phyloP scores from a whole-genome alignment of 441 rosid species.

The Pelargonium cotyledonis region DNA sequence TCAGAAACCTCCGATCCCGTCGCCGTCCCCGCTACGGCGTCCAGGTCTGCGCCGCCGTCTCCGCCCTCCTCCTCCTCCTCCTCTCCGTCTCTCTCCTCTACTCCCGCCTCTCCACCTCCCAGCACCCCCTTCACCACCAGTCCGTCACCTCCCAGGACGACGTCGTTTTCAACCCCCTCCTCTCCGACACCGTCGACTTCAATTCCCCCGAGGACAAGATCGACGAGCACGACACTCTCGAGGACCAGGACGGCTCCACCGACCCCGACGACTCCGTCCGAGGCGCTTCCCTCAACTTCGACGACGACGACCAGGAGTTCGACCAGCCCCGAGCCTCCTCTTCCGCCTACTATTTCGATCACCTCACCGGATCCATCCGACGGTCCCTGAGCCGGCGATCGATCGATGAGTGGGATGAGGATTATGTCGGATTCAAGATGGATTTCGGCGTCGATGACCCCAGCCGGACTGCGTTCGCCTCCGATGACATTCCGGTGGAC shows the following conservation, averaged over 20 bases:
- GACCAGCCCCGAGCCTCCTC: conserved; percentile 30
- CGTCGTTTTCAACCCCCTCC: conserved; percentile 14
- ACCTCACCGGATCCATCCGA: conserved; percentile 49
- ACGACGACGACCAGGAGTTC: conserved; percentile 39
- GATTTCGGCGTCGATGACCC: conserved; percentile 19
- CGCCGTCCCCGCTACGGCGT: conserved; percentile 69
- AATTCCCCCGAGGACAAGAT: conserved; percentile 41
- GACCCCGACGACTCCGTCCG: not conserved
- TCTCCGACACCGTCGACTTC: conserved; percentile 21
- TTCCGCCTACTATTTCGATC: conserved; percentile 68
- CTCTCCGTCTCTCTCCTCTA: conserved; percentile 64
- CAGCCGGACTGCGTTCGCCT: conserved; percentile 49
- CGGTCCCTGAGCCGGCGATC: conserved; percentile 55
- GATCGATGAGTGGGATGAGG: conserved; percentile 84
- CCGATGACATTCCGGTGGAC: conserved; percentile 75
- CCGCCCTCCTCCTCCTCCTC: conserved; percentile 63
- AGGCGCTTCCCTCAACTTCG: conserved; percentile 17
- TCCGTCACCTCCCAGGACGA: not conserved
- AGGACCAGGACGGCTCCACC: conserved; percentile 30
- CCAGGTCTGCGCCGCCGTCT: conserved; percentile 46
- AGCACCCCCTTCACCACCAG: conserved; percentile 27
- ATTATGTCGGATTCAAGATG: conserved; percentile 34
- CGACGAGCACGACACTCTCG: conserved; percentile 73
- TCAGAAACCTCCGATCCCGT: conserved; percentile 39
- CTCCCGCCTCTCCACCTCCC: conserved; percentile 56